Percentiles rank a stretch among this genome's conserved stretches.
Conservation (phyloP, 2,329 filamentous ascomycete genomes). For the Phaeosphaeria sp. region DNA sequence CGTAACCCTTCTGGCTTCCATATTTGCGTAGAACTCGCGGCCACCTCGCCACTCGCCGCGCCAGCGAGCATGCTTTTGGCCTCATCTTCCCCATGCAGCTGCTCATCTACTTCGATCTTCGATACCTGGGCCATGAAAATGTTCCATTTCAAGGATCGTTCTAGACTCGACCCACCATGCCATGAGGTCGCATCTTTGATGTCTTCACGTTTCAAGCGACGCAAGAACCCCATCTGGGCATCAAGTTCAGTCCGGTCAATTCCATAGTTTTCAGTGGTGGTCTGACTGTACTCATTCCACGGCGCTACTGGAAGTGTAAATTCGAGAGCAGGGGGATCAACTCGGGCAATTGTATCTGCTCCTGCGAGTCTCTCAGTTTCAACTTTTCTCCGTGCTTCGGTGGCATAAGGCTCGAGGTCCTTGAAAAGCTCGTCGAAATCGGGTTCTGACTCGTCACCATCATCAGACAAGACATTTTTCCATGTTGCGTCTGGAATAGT, state of each 20-base stretch:
- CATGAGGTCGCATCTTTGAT: constrained; percentile 45
- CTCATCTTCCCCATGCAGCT: constrained; percentile 50
- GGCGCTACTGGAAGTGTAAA: constrained; percentile 52
- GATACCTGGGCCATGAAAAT: constrained; percentile 54
- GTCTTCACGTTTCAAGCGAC: constrained; percentile 43
- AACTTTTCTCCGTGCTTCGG: constrained; percentile 42
- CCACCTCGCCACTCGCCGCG: constrained; percentile 37
- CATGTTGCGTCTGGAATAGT: constrained; percentile 42
- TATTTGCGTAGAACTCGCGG: constrained; percentile 51
- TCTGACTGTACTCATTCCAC: constrained; percentile 51
- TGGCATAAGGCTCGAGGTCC: constrained; percentile 45
- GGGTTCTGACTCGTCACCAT: constrained; percentile 6
- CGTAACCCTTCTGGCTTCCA: constrained; percentile 59
- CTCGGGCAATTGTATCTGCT: constrained; percentile 55
- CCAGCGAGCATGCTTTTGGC: constrained; percentile 45
- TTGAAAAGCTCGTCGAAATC: constrained; percentile 44
- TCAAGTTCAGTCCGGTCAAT: constrained; percentile 30
- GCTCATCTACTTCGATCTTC: constrained; percentile 47
- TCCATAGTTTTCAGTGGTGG: constrained; percentile 7
- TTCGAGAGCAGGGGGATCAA: constrained; percentile 58
- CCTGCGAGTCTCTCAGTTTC: constrained; percentile 56
- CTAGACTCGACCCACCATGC: constrained; percentile 49
- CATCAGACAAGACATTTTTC: constrained; percentile 12
- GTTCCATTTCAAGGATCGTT: constrained; percentile 54
- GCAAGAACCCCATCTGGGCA: constrained; percentile 40